A percentile compares a stretch with the other conserved stretches of the same genome.
Evolutionary conservation across 169 alveolate species (phyloP).

Genomic region (Plasmodium ovale): DNA sequence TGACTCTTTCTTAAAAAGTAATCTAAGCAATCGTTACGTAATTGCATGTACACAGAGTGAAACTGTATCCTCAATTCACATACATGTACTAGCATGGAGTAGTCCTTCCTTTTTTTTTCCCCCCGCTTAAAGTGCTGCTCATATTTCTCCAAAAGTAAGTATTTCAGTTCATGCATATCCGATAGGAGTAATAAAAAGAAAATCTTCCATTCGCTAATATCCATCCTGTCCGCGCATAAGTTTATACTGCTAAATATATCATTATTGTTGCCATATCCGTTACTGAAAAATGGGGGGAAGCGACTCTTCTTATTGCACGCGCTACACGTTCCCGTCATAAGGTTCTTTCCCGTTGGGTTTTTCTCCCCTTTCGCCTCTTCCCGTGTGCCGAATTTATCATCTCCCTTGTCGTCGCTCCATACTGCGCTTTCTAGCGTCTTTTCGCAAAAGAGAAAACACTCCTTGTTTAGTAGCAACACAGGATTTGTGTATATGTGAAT

Average conservation of each 20-base stretch:
- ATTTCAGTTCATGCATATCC: slow-evolving; percentile 20
- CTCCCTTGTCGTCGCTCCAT: background rate
- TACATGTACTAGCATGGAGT: background rate
- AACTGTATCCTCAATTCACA: slow-evolving; percentile 1
- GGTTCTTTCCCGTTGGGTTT: background rate
- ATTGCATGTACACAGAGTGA: background rate
- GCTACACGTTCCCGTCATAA: background rate
- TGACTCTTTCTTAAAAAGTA: slow-evolving; percentile 23
- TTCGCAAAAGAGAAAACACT: slow-evolving; percentile 23
- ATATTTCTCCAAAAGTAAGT: background rate
- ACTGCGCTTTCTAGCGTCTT: background rate
- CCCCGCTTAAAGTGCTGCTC: background rate
- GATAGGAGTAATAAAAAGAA: slow-evolving; percentile 20
- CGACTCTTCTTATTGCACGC: no score
- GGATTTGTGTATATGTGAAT: slow-evolving; percentile 44
- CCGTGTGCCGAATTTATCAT: background rate
- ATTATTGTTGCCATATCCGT: background rate
- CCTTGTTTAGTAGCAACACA: slow-evolving; percentile 11
- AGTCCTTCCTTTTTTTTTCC: background rate
- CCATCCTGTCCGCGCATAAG: background rate
- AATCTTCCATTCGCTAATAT: slow-evolving; percentile 12
- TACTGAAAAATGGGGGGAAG: background rate
- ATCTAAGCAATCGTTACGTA: slow-evolving; percentile 22
- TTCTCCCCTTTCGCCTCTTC: background rate
- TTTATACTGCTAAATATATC: background rate